phyloP scores from a whole-genome alignment of 2,329 filamentous ascomycete species.

The Neopestalotiopsis sp. region DNA sequence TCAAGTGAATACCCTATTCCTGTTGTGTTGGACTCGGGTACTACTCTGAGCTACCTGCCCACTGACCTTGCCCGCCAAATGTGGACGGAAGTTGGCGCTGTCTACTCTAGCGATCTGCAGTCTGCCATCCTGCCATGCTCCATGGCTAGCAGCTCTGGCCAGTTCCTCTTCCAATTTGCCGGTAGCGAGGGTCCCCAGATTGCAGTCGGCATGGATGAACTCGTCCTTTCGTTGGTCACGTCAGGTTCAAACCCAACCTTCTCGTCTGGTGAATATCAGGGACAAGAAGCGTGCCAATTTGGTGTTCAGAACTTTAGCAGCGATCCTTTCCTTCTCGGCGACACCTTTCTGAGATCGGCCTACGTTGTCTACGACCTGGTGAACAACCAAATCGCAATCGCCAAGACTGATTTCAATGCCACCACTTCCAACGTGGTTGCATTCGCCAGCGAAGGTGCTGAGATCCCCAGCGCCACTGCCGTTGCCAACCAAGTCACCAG shows the following conservation, averaged over 20 bases:
- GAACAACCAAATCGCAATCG: conserved; percentile 61
- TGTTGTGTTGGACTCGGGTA: conserved; percentile 76
- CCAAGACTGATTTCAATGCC: conserved; percentile 60
- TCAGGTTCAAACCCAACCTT: conserved; percentile 41
- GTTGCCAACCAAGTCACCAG: conserved; percentile 42
- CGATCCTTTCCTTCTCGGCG: conserved; percentile 55
- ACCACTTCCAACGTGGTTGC: conserved; percentile 54
- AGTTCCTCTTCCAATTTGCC: conserved; percentile 60
- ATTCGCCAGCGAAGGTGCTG: conserved; percentile 53
- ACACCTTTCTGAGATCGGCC: conserved; percentile 63
- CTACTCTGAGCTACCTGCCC: conserved; percentile 74
- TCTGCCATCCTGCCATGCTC: conserved; percentile 57
- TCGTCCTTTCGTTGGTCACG: conserved; percentile 52
- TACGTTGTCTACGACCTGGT: conserved; percentile 65
- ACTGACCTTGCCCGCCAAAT: conserved; percentile 59
- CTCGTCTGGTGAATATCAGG: conserved; percentile 45
- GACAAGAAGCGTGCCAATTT: conserved; percentile 56
- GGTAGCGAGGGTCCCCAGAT: conserved; percentile 53
- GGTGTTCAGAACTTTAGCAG: conserved; percentile 58
- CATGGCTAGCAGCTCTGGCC: conserved; percentile 47
- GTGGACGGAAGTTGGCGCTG: conserved; percentile 60
- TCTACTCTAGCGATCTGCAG: conserved; percentile 42
- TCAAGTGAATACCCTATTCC: conserved; percentile 52
- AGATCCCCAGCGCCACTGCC: conserved; percentile 54
- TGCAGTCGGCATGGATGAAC: conserved; percentile 59